Evolutionary conservation across 225 moss, liverwort and hornwort species (phyloP), one percentile per base, ranked within the genome.

Genomic region (Antitrichia curtipendula): DNA sequence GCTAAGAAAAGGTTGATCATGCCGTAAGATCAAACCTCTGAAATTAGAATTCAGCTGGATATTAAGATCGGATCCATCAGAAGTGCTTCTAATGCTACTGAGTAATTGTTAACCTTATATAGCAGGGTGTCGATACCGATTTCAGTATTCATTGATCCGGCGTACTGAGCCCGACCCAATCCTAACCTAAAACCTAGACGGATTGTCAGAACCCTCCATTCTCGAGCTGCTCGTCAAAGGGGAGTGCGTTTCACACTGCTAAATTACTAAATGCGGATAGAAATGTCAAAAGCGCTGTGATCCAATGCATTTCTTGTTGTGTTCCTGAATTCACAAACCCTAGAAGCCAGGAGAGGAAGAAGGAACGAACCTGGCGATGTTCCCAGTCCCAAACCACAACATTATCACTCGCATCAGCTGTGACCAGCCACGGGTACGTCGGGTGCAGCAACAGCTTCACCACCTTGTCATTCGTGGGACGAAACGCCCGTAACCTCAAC

Each of bases 351-450:
- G 47, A 50, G 52, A 80, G 58, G 49, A 79, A 76, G 36, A 36
- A 68, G 53, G 13, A 65, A 84, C 84, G 47, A 82, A 97, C 98
- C 98, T 99, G 98, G 64, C 98, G 97, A 93, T 99, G 98, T 88
- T 97, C 95, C 98, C 98, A 99, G 88, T 99, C 98, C 98, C 98
- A 99, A 52, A 99, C 98, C 28, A 99, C 97, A 56, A 99, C 97
- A 86, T 99, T 99, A 77, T 95, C 98, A 71, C 95, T 94, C 43
- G 94, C 95, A 90, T 99, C 98, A 71, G 97, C 97, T 89, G 95
- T 96, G 77, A 94, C 97, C 61, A 97, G 92, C 98, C 98, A 99
- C 43, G 98, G 98, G 72, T 95, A 96, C 66, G 98, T 99, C 86
- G 98, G 98, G 91, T 99, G 98, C 93, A 99, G 94, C 93, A 97